A percentile compares a stretch with the other conserved stretches of the same genome.
Evolutionary conservation across 768 basidiomycete genomes (phyloP).

Genomic region (Amanita muscaria): DNA sequence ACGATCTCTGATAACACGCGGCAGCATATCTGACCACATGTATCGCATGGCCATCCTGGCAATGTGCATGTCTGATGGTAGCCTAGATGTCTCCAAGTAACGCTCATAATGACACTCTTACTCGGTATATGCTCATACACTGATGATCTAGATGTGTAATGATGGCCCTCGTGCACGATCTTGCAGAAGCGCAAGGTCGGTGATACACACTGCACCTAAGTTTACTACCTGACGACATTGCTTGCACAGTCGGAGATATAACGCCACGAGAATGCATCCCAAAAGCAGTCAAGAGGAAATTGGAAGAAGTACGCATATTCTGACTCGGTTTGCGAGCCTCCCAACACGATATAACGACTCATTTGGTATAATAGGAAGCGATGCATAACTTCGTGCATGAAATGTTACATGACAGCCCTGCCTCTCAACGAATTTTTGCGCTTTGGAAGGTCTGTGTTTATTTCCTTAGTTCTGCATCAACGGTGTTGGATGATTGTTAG

Average conservation of each 20-base stretch:
- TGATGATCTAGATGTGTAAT: slow-evolving; percentile 58
- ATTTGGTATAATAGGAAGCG: slow-evolving; percentile 48
- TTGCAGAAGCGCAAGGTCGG: slow-evolving; percentile 88
- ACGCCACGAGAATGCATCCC: slow-evolving; percentile 82
- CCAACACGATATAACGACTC: too few relatives aligned
- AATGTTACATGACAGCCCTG: slow-evolving; percentile 74
- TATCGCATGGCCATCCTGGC: slow-evolving; percentile 93
- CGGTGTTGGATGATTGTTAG: slow-evolving; percentile 24
- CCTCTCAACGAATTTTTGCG: slow-evolving; percentile 55
- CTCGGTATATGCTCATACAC: background rate
- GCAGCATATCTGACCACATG: slow-evolving; percentile 95
- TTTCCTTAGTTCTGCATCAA: background rate
- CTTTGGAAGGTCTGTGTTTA: slow-evolving; percentile 57
- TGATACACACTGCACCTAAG: background rate
- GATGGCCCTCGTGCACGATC: slow-evolving; percentile 89
- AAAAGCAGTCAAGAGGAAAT: slow-evolving; percentile 66
- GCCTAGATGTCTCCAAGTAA: slow-evolving; percentile 66
- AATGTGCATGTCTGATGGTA: slow-evolving; percentile 73
- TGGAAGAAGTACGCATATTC: slow-evolving; percentile 51
- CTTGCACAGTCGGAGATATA: slow-evolving; percentile 79
- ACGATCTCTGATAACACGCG: background rate
- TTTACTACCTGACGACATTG: background rate
- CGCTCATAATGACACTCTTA: slow-evolving; percentile 12
- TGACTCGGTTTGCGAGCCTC: background rate
- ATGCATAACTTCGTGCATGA: slow-evolving; percentile 86